Evolutionary conservation across 441 rosid genomes (phyloP), one percentile per base, ranked within the genome.

Genomic region (Bocquillonia castaneifolia): DNA sequence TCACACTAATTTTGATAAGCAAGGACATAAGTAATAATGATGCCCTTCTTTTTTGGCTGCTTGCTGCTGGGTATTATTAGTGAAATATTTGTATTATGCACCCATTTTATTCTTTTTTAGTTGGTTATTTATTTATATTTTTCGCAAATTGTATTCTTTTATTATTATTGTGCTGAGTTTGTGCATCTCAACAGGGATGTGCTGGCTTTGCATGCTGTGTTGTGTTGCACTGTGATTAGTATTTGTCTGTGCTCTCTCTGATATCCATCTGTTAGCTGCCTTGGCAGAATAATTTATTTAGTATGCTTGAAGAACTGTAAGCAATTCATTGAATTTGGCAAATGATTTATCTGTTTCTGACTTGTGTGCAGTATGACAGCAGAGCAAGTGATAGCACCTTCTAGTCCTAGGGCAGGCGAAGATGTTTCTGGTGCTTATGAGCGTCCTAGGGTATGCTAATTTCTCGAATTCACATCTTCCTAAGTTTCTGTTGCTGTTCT

Each of bases 341-440:
- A 22, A 44, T 34, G 36, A 12, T 36, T n/a, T n/a, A 56, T 8
- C 54, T 52, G 13, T 25, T 68, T 80, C 39, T 76, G 61, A 75
- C 72, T 69, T 79, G 73, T 79, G 66, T 74, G 74, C 91, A 95
- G 99, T 84, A 95, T 92, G 99, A 88, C 95, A 74, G 93, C 82
- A 55, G 98, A 89, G 83, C 95, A 78, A 74, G 78, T 83, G 79
- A 68, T 76, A 14, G 82, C 96, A 71, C 95, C 97, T 71, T 82
- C 95, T 50, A 92, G 95, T 83, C 97, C 92, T 50, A 92, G 67
- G 29, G 85, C 86, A 71, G 96, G 96, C 37, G 98, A 90, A 65
- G 93, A 88, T 72, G 82, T 78, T 56, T 62, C 95, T 67, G 62
- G 71, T 26, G 72, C 87, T 50, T 71, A 59, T 54, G 96, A 79